Percentiles rank a stretch among this genome's conserved stretches.
Conservation (phyloP, 1,284 basidiomycete genomes). For the Ganoderma resinaceum region DNA sequence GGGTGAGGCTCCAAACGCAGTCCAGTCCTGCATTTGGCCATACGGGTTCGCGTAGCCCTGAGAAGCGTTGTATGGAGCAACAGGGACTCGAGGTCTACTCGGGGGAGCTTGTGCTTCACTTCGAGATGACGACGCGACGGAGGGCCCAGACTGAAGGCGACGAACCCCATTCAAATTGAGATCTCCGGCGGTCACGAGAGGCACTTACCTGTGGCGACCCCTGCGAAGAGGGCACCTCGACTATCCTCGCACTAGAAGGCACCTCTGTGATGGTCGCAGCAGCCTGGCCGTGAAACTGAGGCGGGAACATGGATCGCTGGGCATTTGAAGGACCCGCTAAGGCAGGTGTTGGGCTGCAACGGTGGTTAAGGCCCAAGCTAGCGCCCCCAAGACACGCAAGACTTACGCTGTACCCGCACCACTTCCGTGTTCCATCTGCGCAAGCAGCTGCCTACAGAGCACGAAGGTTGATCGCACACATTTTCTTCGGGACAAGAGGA, state of each 20-base stretch:
- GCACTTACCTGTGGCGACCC: conserved; percentile 22
- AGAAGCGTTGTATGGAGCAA: neutral
- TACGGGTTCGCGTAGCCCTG: neutral
- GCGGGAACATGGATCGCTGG: neutral
- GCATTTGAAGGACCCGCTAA: conserved; percentile 10
- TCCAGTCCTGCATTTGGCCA: conserved; percentile 9
- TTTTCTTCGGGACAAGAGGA: neutral
- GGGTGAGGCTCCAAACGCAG: neutral
- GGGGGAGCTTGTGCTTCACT: neutral
- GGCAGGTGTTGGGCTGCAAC: neutral
- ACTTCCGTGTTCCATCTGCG: neutral
- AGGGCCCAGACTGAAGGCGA: neutral
- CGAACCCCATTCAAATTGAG: too few relatives aligned
- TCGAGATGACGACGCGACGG: neutral
- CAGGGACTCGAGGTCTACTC: neutral
- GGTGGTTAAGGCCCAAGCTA: neutral
- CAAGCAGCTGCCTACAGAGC: conserved; percentile 19
- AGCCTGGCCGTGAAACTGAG: neutral
- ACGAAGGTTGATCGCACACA: neutral
- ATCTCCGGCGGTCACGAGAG: neutral
- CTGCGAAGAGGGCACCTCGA: conserved; percentile 18
- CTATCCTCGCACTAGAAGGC: conserved; percentile 27
- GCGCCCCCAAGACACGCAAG: neutral
- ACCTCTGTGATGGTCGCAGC: conserved; percentile 3
- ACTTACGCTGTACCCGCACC: neutral